Evolutionary conservation across 768 basidiomycete genomes (phyloP), one percentile per base, ranked within the genome.

Genomic region (Russula compacta): DNA sequence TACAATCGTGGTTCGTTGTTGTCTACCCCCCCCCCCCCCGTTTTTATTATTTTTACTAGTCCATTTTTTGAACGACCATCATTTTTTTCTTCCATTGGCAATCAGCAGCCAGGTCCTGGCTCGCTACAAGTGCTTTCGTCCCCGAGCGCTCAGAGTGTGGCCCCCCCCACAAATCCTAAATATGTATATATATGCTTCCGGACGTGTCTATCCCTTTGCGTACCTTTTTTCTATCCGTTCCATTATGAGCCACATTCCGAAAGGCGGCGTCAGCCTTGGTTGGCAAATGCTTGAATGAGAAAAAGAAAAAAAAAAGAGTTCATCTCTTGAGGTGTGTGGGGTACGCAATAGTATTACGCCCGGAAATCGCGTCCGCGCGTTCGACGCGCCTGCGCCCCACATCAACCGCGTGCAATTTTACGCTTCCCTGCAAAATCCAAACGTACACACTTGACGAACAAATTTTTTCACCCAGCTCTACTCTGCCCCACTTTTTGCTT

Each of bases 281-380:
- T 9, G 14, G 32, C 40, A 36, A n/a, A n/a, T n/a, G n/a, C n/a
- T n/a, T n/a, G n/a, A n/a, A n/a, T n/a, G n/a, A n/a, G n/a, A n/a
- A n/a, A n/a, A n/a, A n/a, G n/a, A n/a, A n/a, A n/a, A n/a, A 43
- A n/a, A 44, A 53, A 36, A 52, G 29, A 39, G 58, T 58, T 58
- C 44, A 33, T 10, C 19, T 56, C 43, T 12, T 4, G 9, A 6
- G 44, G 19, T 9, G n/a, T 42, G 38, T 43, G 52, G 50, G 61
- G 57, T 63, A 58, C 61, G 61, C 61, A 63, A 57, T 11, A 29
- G 33, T 40, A 53, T 63, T 63, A 43, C 61, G 57, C 61, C 61
- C 32, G 32, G 9, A 49, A 19, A 29, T 17, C 21, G 51, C 36
- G 21, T 46, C 24, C 24, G 21, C 24, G 11, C 36, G n/a, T 53